Evolutionary conservation across 176 grass and related monocot genomes (phyloP), one percentile per base, ranked within the genome.

Genomic region (Raddia distichophylla): DNA sequence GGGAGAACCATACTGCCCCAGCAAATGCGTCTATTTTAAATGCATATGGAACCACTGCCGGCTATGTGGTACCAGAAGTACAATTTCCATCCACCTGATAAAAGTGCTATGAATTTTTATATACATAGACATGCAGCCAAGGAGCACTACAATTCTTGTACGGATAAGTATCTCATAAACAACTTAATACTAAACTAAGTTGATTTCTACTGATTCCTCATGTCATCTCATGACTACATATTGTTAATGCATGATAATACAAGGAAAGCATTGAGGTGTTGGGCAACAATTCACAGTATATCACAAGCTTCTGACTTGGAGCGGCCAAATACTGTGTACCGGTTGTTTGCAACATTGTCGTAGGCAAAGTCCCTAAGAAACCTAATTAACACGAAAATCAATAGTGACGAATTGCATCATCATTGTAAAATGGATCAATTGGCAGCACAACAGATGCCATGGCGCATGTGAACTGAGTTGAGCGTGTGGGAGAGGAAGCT

Each of bases 331-430:
- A 98, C 47, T 19, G 52, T 0, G 55, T 95, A 98, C 54, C 96
- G 87, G 85, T 93, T 95, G 75, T 93, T 73, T 0, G 93, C 96
- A 69, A 95, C 72, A 16, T 91, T 98, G 53, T 95, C 90, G 11
- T 98, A 98, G 5, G 86, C 89, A 45, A 98, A 91, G 75, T 98
- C 96, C 84, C 93, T 93, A 33, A 77, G 46, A 75, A 95, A 95
- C 88, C 93, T 94, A 74, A 60, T 22, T n/a, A 84, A 20, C 0
- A 3, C 43, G 19, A 16, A 0, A 75, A 82, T 85, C 2, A 81
- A 15, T 59, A 68, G 16, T 47, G 35, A 71, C 5, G 14, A 86
- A 68, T 63, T 54, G 15, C 6, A 70, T 47, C 9, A 8, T 0
- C 10, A 0, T 51, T 50, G 37, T 43, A 10, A 66, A 50, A 13